Evolutionary conservation across 1,284 basidiomycete genomes (phyloP).

Genomic region (Sparassis latifolia): DNA sequence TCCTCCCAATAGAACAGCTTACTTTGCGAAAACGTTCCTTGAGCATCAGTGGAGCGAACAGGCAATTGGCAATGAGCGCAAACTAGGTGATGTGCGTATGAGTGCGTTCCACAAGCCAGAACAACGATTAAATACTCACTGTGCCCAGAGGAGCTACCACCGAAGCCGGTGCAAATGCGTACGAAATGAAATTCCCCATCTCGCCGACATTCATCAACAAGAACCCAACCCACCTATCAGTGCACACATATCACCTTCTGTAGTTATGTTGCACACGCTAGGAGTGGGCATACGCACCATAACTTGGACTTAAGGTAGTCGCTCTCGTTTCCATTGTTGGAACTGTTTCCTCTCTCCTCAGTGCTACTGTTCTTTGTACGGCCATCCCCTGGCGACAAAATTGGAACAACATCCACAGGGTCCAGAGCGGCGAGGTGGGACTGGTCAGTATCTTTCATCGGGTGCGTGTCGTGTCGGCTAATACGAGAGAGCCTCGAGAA

Average conservation of each 20-base stretch:
- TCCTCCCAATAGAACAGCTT: conserved; percentile 5
- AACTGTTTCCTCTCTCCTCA: conserved; percentile 26
- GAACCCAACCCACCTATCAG: conserved; percentile 85
- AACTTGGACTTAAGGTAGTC: conserved; percentile 79
- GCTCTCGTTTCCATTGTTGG: conserved; percentile 31
- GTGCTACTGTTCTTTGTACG: conserved; percentile 2
- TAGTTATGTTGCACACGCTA: not conserved
- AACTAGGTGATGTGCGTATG: conserved; percentile 41
- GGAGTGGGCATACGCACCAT: conserved; percentile 44
- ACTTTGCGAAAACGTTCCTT: conserved; percentile 72
- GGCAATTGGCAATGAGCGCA: conserved; percentile 90
- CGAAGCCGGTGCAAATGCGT: conserved; percentile 85
- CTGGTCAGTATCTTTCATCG: conserved; percentile 10
- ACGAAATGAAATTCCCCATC: conserved; percentile 87
- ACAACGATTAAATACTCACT: conserved; percentile 39
- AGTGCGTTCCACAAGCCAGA: not conserved
- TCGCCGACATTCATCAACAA: conserved; percentile 89
- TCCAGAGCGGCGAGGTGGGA: conserved; percentile 19
- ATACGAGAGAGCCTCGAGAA: conserved; percentile 10
- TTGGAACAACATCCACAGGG: conserved; percentile 21
- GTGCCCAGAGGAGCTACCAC: conserved; percentile 95
- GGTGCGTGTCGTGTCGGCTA: conserved; percentile 6
- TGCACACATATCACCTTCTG: not conserved
- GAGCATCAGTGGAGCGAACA: conserved; percentile 89
- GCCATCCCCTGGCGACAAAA: not conserved